Base-by-base conservation (phyloP, 768 basidiomycete species). In the Lactarius trivialis region DNA sequence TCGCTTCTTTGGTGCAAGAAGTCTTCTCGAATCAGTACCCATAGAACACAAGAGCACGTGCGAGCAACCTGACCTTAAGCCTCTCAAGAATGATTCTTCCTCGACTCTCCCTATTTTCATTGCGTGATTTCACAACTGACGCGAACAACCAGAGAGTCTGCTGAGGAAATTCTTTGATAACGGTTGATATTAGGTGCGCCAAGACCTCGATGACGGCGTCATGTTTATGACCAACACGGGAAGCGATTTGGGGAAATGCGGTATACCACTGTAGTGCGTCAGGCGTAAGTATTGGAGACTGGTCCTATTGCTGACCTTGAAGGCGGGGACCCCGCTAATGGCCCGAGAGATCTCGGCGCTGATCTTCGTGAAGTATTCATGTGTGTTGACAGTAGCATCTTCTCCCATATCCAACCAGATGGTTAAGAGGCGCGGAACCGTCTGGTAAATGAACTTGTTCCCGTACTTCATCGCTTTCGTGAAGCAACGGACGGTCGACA, bases 171-270 rank as follows among this genome's bases (percentile, higher is more conserved):
- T 85, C 82, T 58, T 78, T 75, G n/a, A 98, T 79, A 32, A 98
- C 90, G 19, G 71, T 76, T 17, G 77, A 73, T 58, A 98, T 93
- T 36, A 98, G 80, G 52, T 71, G 74, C 2, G 81, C 77, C 24
- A 99, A 75, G 3, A 85, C 73, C 0, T 71, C 73, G 70, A 82
- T 86, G 3, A 93, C 86, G 1, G 77, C 77, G 12, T 73, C 65
- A 68, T 90, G 87, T 4, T 72, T 74, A 66, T 97, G 91, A 14
- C 88, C 89, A 34, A 99, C 87, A 8, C 97, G 85, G 15, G 96
- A 98, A 15, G 95, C 93, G 56, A 98, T 91, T 77, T 98, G 97
- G 3, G 95, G 94, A 65, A 98, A 95, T 1, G 93, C 95, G 0
- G 90, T 94, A 67, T 85, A 89, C 93, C 96, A 98, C 94, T 98